Base-by-base conservation (phyloP, 176 grass and related monocot genomes). In the Phragmites australis region DNA sequence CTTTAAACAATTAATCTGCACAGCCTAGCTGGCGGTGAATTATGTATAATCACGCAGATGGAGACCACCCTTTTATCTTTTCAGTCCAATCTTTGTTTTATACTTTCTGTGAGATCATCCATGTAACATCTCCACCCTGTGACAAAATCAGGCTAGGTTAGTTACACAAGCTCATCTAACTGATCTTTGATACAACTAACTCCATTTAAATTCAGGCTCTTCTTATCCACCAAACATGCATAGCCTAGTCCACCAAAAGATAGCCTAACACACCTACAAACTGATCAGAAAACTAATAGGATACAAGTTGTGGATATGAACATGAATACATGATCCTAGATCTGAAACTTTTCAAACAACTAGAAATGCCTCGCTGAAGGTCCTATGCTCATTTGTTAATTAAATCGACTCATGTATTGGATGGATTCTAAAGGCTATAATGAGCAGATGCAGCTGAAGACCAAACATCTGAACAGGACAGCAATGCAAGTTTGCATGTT, bases 201-300 rank as follows among this genome's bases (percentile, higher is more conserved):
- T 74, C 46, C 43, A 53, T n/a, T 17, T 65, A 6, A 31, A 4
- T 65, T 53, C 26, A 12, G 18, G 17, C 12, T 22, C 16, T 65
- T 75, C 70, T 72, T 54, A 83, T 63, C 58, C 58, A 65, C 31
- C 57, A 52, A 63, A 27, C 47, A 49, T 49, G 8, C 50, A 74
- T 56, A 56, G 19, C 71, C 13, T 22, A 40, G 21, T 82, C 56
- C 45, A 52, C 68, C 54, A 42, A 16, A 74, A 22, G 70, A 54
- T 83, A 65, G 32, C 45, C 58, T 83, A 83, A 65, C 70, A 9
- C 22, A 83, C 68, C 56, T 21, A 63, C 72, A 64, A 30, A 51
- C 29, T 51, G 44, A 5, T 21, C 14, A 83, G 44, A 65, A 39
- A 10, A 23, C 9, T 58, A 21, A 43, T 41, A 40, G 34, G 25